Conservation (phyloP, 768 basidiomycete species). For the Holtermannia corniformis region DNA sequence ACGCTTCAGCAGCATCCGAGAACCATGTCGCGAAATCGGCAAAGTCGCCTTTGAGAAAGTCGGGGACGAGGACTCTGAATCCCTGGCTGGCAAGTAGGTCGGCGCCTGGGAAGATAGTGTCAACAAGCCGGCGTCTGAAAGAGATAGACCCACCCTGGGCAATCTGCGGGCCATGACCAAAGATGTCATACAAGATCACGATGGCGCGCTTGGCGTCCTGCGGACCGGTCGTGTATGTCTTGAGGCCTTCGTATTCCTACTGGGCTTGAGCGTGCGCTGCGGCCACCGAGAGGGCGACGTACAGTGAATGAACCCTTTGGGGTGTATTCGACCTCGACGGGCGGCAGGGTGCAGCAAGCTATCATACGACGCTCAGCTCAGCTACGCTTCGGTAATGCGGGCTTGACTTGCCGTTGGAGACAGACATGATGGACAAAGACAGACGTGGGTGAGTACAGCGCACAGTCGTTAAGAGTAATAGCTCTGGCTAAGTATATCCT, state of each 20-base stretch:
- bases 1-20: conserved; percentile 42
- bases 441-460: no score
- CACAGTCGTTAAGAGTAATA: no score
- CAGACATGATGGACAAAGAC: no score
- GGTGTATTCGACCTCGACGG: background rate
- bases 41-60: conserved; percentile 52
- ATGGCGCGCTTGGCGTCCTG: conserved; percentile 27
- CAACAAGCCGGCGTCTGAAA: background rate
- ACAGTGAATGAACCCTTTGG: conserved; percentile 1
- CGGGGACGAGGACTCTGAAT: conserved; percentile 56
- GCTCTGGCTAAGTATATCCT: no score
- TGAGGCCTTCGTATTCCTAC: conserved; percentile 22
- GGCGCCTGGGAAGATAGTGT: conserved; percentile 43
- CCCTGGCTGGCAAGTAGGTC: conserved; percentile 55
- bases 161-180: conserved; percentile 32
- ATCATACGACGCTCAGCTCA: no score
- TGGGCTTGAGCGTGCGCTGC: no score
- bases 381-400: no score
- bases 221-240: conserved; percentile 31
- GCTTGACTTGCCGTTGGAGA: no score
- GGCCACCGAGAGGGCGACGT: no score
- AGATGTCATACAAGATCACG: conserved; percentile 31
- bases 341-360: background rate
- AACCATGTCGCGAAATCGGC: conserved; percentile 48
- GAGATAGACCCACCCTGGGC: conserved; percentile 27